Base-by-base conservation (phyloP, 352 stramenopile genomes). In the Phytophthora boehmeriae region DNA sequence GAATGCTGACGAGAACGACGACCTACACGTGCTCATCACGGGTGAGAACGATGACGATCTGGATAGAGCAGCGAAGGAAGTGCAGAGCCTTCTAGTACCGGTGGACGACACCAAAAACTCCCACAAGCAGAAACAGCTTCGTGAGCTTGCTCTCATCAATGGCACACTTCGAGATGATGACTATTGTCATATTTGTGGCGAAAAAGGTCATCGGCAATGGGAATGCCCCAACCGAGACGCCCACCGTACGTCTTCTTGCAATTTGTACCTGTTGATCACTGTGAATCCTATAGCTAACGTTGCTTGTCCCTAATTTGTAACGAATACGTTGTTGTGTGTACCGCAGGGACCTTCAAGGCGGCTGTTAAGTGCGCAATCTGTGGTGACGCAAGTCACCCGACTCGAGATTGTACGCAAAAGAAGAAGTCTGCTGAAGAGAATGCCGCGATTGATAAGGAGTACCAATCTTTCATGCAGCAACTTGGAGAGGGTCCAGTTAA, bases 131-230 rank as follows among this genome's bases (percentile, higher is more conserved):
- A 96, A 98, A 63, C 98, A 99, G 71, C 75, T 99, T 54, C 80
- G 96, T 19, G 96, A 99, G 67, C 85, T 99, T 48, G 98, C 98
- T 32, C 78, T 99, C 35, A 98, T 99, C 80, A 99, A 99, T 81
- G 98, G 98, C 58, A 99, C 97, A 20, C 73, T 99, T 19, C 97
- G 97, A 56, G 96, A 99, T 53, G 96, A 99, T 41, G 94, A 99
- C 65, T 99, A 95, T 67, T 99, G 97, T 75, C 88, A 97, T 66
- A 89, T 99, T 53, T 99, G 97, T 91, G 97, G 92, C 4, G 95
- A 99, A 70, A 98, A 99, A 68, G 97, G 97, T 20, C 97, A 99
- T 78, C 87, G 93, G 1, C 88, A 98, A 65, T 99, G 93, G 77
- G 97, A 99, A 66, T 99, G 97, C 74, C 97, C 97, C 10, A 95